Conservation (phyloP, 179 eudicot species). For the Silene coronaria region DNA sequence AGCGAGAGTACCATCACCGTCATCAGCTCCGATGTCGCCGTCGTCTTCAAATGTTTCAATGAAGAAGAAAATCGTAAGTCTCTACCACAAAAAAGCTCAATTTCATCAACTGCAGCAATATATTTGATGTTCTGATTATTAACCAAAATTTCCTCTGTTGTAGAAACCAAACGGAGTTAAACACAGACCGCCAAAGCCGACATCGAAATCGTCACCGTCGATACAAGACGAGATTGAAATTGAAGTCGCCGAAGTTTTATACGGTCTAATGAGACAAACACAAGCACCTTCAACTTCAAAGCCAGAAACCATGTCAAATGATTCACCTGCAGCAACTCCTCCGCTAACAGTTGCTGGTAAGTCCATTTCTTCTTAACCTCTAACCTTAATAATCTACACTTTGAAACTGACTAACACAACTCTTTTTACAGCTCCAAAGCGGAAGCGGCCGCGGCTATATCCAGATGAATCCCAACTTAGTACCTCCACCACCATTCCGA, state of each 20-base stretch:
- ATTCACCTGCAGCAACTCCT: conserved; percentile 34
- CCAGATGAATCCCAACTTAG: conserved; percentile 30
- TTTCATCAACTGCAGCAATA: background rate
- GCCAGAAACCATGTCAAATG: conserved; percentile 39
- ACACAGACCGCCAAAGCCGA: conserved; percentile 63
- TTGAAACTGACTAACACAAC: too few relatives aligned
- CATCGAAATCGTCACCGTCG: conserved; percentile 44
- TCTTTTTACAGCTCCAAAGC: conserved; percentile 59
- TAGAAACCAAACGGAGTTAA: conserved; percentile 70
- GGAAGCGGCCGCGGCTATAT: conserved; percentile 63
- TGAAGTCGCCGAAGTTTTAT: conserved; percentile 90
- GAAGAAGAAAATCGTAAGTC: conserved; percentile 72
- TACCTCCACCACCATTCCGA: conserved; percentile 36
- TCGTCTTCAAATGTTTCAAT: conserved; percentile 62
- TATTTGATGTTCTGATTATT: conserved; percentile 9
- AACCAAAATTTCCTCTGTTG: conserved; percentile 20
- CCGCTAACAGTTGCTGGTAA: conserved; percentile 59
- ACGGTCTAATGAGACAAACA: conserved; percentile 79
- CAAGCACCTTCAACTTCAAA: conserved; percentile 43
- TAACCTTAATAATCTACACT: background rate
- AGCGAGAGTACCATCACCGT: conserved; percentile 23
- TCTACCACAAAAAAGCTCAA: background rate
- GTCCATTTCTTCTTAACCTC: conserved; percentile 8
- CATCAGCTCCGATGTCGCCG: conserved; percentile 61
- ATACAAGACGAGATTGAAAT: conserved; percentile 88